Conservation (phyloP, 169 alveolate species). For the Plasmodium yoelii region DNA sequence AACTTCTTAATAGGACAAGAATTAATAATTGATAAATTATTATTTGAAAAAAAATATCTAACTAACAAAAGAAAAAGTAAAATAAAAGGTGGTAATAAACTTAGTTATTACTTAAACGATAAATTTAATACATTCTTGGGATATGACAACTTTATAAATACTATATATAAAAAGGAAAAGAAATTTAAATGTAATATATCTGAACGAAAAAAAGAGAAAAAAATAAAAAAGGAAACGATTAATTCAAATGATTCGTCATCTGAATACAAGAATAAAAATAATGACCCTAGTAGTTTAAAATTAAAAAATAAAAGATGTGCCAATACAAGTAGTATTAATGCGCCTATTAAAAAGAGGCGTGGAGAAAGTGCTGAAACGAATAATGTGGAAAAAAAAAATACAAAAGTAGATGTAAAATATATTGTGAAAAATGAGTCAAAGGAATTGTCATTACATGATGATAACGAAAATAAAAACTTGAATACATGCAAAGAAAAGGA, state of each 20-base stretch:
- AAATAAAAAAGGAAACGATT: not conserved
- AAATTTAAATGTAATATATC: not conserved
- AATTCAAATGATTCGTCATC: not conserved
- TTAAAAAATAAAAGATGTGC: not conserved
- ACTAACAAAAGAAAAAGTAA: conserved; percentile 36
- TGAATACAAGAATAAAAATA: not conserved
- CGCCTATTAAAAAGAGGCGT: not conserved
- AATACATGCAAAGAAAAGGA: too few relatives aligned
- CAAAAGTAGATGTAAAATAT: not conserved
- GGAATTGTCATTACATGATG: not conserved
- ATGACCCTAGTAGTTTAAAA: not conserved
- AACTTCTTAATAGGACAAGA: conserved; percentile 63
- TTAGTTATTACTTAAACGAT: conserved; percentile 40
- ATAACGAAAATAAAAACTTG: not conserved
- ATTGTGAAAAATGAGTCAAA: not conserved
- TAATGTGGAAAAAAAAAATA: not conserved
- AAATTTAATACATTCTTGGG: conserved; percentile 45
- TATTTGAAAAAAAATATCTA: conserved; percentile 52
- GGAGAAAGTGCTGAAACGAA: not conserved
- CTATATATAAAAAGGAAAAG: conserved; percentile 50
- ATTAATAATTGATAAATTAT: conserved; percentile 35
- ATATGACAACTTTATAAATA: conserved; percentile 38
- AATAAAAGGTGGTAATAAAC: conserved; percentile 11
- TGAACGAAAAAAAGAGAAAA: not conserved
- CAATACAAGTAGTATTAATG: not conserved